Percentiles rank a stretch among this genome's conserved stretches.
Conservation (phyloP, 2,329 filamentous ascomycete species). For the Thielaviopsis ethacetica region DNA sequence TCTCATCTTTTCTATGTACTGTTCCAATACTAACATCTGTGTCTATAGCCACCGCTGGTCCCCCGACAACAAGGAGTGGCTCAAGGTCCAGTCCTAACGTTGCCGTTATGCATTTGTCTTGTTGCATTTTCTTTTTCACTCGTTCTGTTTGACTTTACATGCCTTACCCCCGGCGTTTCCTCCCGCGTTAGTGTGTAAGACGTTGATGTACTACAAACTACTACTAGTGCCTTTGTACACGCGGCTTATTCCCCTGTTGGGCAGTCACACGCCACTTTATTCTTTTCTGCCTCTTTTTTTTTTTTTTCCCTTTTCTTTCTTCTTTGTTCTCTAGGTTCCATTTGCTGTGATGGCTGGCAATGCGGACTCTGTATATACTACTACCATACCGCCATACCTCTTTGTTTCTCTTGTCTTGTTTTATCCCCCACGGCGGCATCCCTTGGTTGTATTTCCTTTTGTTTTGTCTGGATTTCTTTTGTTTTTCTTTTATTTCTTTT, state of each 20-base stretch:
- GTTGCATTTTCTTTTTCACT: background rate
- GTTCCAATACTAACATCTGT: background rate
- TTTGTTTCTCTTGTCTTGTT: background rate
- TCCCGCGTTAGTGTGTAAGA: background rate
- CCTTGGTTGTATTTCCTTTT: background rate
- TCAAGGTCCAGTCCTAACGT: conserved; percentile 23
- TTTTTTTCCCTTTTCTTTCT: background rate
- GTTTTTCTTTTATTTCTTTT: too few relatives aligned
- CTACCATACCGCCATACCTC: background rate
- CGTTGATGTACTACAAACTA: background rate
- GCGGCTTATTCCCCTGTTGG: background rate
- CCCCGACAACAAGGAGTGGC: conserved; percentile 40
- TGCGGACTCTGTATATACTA: background rate
- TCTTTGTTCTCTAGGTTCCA: background rate
- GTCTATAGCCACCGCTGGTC: conserved; percentile 41
- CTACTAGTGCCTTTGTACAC: background rate
- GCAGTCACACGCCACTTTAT: background rate
- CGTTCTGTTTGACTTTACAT: background rate
- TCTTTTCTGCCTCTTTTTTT: too few relatives aligned
- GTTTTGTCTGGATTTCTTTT: background rate
- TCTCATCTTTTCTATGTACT: background rate
- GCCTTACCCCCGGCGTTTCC: too few relatives aligned
- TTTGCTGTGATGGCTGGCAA: background rate
- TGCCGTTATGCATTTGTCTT: background rate
- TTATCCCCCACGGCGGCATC: background rate